Percentiles rank a stretch among this genome's conserved stretches.
Evolutionary conservation across 768 basidiomycete species (phyloP).

Genomic region (Podaxis sp.): DNA sequence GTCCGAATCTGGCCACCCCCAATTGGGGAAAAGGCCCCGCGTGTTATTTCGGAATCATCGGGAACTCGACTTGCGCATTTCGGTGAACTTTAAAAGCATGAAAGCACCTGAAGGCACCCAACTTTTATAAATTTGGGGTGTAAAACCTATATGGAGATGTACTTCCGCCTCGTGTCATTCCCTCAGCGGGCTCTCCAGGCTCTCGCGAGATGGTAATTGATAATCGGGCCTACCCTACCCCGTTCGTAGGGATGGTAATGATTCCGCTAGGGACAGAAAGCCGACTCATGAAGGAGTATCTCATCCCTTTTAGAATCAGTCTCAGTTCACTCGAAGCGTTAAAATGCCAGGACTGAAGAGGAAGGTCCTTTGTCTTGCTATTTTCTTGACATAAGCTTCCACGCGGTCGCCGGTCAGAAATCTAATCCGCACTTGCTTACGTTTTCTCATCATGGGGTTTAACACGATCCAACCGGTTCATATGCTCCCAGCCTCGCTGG

Average conservation of each 20-base stretch:
- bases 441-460: not conserved
- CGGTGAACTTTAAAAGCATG: not conserved
- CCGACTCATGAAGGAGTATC: not conserved
- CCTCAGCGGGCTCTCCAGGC: too few species aligned
- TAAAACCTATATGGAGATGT: not conserved
- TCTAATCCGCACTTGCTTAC: not conserved
- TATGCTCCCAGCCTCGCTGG: not conserved
- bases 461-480: not conserved
- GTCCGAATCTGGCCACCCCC: not conserved
- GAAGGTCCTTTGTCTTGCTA: not conserved
- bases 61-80: not conserved
- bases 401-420: not conserved
- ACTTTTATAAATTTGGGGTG: not conserved
- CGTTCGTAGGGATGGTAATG: not conserved
- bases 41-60: not conserved
- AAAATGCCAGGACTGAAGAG: not conserved
- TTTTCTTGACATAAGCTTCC: not conserved
- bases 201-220: too few species aligned
- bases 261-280: not conserved
- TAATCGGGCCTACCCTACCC: not conserved
- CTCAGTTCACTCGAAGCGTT: not conserved
- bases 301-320: not conserved
- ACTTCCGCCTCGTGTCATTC: not conserved
- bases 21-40: not conserved
- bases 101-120: not conserved